Base-by-base conservation (phyloP, 2,329 filamentous ascomycete species). In the Byssochlamys sp. region DNA sequence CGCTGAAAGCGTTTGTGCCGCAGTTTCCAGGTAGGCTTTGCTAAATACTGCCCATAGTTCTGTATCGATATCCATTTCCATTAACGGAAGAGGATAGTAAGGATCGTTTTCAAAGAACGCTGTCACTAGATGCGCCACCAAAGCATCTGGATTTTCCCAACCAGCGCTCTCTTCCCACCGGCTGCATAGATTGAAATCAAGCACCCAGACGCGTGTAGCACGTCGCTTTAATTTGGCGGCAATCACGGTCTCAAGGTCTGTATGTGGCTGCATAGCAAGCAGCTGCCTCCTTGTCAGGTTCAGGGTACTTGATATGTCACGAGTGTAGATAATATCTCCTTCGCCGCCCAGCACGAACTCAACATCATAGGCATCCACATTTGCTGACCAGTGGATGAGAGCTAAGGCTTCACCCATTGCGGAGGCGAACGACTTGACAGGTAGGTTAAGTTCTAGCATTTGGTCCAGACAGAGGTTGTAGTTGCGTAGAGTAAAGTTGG, bases 271-370 rank as follows among this genome's bases (percentile, higher is more conserved):
- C 35, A 60, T 57, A 3, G 50, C 51, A 24, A 12, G 14, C 12
- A 58, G 1, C 6, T 49, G 0, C 3, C 48, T 19, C 31, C 24
- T 3, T 31, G 33, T 56, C 4, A 55, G 26, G 2, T 39, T 52
- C 1, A 55, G 26, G 2, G 11, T 29, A 14, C 25, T n/a, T 60
- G 33, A 11, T 11, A 39, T 39, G 33, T 39, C 33, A n/a, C 12
- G 33, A 11, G 11, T 39, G 6, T 39, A 60, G 1, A 10, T 12
- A 2, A 27, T n/a, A 0, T 58, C 52, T 0, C 11, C 24, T 55
- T 60, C 58, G 35, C 59, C 58, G 0, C 60, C 60, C 1, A 61
- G 52, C 1, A 61, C 57, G 53, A 62, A 62, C 24, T 59, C 60
- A 55, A 61, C 45, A 5, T 62, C 57, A 27, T 60, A 62, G 1